Base-by-base conservation (phyloP, 2,329 filamentous ascomycete genomes). In the Talaromyces amestolkiae region DNA sequence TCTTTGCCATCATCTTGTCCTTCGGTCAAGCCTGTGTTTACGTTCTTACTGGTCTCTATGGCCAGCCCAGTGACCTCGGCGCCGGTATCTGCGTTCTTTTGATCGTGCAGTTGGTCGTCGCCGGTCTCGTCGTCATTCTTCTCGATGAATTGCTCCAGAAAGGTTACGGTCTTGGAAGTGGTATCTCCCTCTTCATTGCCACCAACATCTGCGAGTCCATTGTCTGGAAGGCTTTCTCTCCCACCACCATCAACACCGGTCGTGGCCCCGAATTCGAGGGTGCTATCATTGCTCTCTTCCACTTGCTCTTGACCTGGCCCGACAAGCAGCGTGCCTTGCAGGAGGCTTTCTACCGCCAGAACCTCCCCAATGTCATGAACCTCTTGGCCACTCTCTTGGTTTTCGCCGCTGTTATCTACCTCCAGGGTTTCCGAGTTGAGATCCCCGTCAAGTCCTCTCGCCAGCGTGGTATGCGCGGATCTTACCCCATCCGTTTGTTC, bases 181-280 rank as follows among this genome's bases (percentile, higher is more conserved):
- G 95, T 83, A 99, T 99, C 80, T 98, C 94, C 58, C 91, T 99
- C 70, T 99, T 99, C 87, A 99, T 99, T 78, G 95, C 95, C 72
- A 99, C 95, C 85, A 98, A 98, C 87, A 98, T 99, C 77, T 99
- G 95, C 91, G 95, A 99, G 86, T 97, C 94, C 65, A 99, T 99
- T 81, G 91, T 99, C 84, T 99, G 95, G 95, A 97, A 97, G 87
- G 95, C 96, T 61, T 98, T 99, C 86, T 98, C 94, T 62, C 96
- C 96, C 65, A 98, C 93, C 67, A 98, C 95, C 78, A 96, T 98
- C 85, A 99, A 99, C 87, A 99, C 96, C 71, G 95, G 95, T 72
- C 93, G 95, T 87, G 95, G 95, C 68, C 96, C 96, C 74, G 95
- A 99, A 84, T 99, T 98, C 76, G 95, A 99, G 86, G 95, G 94